Evolutionary conservation across 495 filamentous ascomycete species (phyloP).

Genomic region (Penicillium longicatenatum): DNA sequence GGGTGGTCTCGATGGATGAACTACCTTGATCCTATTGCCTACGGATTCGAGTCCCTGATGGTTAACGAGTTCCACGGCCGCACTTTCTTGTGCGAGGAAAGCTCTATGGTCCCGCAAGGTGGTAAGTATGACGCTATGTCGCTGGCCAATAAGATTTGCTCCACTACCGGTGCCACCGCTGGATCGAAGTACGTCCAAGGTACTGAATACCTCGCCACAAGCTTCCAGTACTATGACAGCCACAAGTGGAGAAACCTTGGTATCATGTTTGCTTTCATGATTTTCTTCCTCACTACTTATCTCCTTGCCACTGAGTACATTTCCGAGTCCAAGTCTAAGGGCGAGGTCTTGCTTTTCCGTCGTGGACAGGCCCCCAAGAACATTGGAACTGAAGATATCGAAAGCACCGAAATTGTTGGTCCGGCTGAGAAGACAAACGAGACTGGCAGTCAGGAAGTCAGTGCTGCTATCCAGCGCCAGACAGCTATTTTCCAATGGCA

Average conservation of each 20-base stretch:
- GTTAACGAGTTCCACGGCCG: constrained; percentile 64
- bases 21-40: constrained; percentile 52
- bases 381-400: constrained; percentile 29
- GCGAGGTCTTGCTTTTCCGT: constrained; percentile 56
- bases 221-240: constrained; percentile 55
- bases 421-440: constrained; percentile 45
- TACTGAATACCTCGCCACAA: constrained; percentile 51
- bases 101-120: constrained; percentile 3
- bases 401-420: constrained; percentile 31
- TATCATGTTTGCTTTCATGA: constrained; percentile 65
- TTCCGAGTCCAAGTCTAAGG: constrained; percentile 51
- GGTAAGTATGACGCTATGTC: constrained; percentile 5
- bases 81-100: constrained; percentile 49
- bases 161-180: constrained; percentile 54
- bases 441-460: constrained; percentile 27
- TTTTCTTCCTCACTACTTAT: constrained; percentile 59
- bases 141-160: constrained; percentile 44
- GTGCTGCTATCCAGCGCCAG: constrained; percentile 54
- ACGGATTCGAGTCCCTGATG: constrained; percentile 53
- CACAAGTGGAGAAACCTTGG: constrained; percentile 75
- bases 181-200: constrained; percentile 51
- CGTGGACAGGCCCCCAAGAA: constrained; percentile 39
- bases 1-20: constrained; percentile 59
- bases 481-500: constrained; percentile 75
- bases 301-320: constrained; percentile 49